Conservation (phyloP, 75 land plant genomes). For the Cupressus sempervirens region DNA sequence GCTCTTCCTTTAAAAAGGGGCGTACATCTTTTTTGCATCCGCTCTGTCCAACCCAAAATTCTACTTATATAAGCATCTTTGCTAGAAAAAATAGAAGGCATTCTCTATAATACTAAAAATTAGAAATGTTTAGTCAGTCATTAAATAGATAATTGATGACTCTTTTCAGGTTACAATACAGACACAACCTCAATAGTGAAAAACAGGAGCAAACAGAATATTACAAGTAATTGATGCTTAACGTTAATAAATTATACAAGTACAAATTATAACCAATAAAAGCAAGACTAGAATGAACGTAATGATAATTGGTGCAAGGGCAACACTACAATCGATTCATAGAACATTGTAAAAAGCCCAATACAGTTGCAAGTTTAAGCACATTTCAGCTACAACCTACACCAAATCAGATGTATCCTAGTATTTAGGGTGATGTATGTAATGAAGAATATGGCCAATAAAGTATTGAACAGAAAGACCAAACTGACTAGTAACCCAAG, state of each 20-base stretch:
- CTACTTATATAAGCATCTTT: neutral
- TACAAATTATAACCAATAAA: neutral
- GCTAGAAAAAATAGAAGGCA: neutral
- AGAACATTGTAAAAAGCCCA: neutral
- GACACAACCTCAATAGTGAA: neutral
- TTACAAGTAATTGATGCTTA: neutral
- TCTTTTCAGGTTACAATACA: neutral
- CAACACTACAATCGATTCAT: neutral
- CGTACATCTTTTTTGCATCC: conserved; percentile 21
- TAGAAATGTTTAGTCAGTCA: neutral
- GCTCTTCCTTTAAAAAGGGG: conserved; percentile 60
- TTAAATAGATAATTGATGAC: neutral
- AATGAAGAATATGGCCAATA: neutral
- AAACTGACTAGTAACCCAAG: neutral
- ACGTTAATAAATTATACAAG: neutral
- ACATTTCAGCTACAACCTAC: neutral
- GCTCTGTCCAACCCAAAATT: conserved; percentile 19
- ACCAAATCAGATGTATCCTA: neutral
- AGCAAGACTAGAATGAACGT: neutral
- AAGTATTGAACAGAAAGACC: neutral
- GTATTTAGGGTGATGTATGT: neutral
- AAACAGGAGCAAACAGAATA: neutral
- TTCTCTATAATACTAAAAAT: neutral
- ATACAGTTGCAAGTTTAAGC: neutral
- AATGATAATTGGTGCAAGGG: neutral